Conservation (phyloP, 2,329 filamentous ascomycete genomes). For the Lachnellula suecica region DNA sequence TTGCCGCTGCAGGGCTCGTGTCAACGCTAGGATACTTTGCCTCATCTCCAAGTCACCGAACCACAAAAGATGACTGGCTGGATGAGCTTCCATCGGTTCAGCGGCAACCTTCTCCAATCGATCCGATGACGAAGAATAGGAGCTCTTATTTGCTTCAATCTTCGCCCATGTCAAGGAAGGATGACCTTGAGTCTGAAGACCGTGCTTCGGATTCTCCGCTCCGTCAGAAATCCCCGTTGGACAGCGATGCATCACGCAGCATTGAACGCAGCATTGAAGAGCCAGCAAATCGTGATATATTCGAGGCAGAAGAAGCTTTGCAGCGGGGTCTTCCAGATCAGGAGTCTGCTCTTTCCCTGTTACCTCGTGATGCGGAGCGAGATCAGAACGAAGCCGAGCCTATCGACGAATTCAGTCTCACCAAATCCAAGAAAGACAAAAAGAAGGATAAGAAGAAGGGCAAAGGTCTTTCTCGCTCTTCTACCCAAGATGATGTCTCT, state of each 20-base stretch:
- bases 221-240: conserved; percentile 4
- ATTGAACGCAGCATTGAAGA: conserved; percentile 25
- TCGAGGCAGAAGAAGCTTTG: conserved; percentile 5
- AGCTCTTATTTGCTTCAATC: conserved; percentile 43
- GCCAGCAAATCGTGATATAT: conserved; percentile 9
- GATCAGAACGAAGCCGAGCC: conserved; percentile 2
- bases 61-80: conserved; percentile 22
- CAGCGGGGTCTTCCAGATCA: conserved; percentile 1
- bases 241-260: conserved; percentile 13
- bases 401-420: conserved; percentile 14
- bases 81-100: conserved; percentile 17
- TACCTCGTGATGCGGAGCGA: not conserved
- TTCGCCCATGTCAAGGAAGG: conserved; percentile 31
- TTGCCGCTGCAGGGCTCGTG: conserved; percentile 21
- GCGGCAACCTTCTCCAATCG: conserved; percentile 38
- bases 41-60: conserved; percentile 23
- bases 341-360: not conserved
- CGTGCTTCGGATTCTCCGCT: conserved; percentile 13
- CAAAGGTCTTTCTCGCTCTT: conserved; percentile 14
- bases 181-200: conserved; percentile 10
- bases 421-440: conserved; percentile 40
- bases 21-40: conserved; percentile 24
- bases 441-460: conserved; percentile 35
- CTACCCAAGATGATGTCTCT: conserved; percentile 15
- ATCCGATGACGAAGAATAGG: conserved; percentile 42